Base-by-base conservation (phyloP, 805 yeast genomes). In the Ogataea angusta region DNA sequence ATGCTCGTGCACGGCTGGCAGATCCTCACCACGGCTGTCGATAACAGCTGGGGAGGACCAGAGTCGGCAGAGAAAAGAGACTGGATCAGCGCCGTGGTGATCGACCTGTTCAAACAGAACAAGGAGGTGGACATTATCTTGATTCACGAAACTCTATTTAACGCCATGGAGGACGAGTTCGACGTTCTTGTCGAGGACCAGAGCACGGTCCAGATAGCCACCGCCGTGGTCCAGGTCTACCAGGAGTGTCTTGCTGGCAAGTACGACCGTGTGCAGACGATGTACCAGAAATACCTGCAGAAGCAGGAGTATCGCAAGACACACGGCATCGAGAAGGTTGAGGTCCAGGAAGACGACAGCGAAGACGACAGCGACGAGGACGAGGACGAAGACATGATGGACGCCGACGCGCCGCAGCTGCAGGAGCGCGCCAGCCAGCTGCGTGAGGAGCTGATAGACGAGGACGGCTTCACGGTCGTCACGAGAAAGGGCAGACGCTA, bases 131-230 rank as follows among this genome's bases (percentile, higher is more conserved):
- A 89, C 53, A 69, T 85, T 3, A 80, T 78, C 27, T 75, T 84
- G 48, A 76, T 93, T 19, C 97, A 93, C 64, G 95, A 85, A 56
- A 78, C 95, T 13, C 67, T 93, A 45, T 68, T 85, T 37, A 84
- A 85, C 57, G 93, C 95, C 18, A 87, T 93, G 96, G 80, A 81
- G 45, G 99, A 91, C 64, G 99, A 93, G 62, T 93, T 91, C 56
- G 97, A 88, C 43, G 84, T 83, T 7, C 74, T 79, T 31, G 78
- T 93, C 30, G 97, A 93, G 54, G 95, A 91, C 58, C 95, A 87
- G 52, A 80, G 95, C 8, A 91, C 95, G 0, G 70, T 82, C 40
- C 76, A 77, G 6, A 76, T 87, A 23, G 95, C 91, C 4, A 78
- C 73, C 34, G 71, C 73, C 43, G 73, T 93, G 15, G 61, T 89